Base-by-base conservation (phyloP, 495 filamentous ascomycete species). In the Hyaloscypha hepaticicola region DNA sequence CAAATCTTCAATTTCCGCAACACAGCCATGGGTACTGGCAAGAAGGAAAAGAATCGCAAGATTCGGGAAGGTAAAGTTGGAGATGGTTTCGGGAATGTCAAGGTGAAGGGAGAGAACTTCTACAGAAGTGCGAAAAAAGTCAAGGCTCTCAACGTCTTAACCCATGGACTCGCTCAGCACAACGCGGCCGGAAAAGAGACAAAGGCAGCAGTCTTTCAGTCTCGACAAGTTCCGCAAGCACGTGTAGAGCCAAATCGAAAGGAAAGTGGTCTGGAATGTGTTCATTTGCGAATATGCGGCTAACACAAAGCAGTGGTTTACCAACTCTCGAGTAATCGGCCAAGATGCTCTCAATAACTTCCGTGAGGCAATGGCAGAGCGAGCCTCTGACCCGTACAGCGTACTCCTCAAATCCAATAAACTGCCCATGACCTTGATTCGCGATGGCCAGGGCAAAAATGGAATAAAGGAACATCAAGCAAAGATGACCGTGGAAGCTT, bases 331-430 rank as follows among this genome's bases (percentile, higher is more conserved):
- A 71, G 84, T 87, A 58, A 85, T 87, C 70, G 79, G 80, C 14
- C 87, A 89, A 66, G 86, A 89, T 57, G 88, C 89, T 25, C 80
- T 95, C 65, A 83, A 79, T 27, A 87, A 88, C 1, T 99, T 99
- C 77, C 87, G 96, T 53, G 91, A 96, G 64, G 96, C 95, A 16
- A 93, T 98, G 74, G 91, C 90, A 11, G 93, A 93, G 76, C 88
- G 91, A 76, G 87, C 90, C 24, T 87, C 88, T 24, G 94, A 99
- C 73, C 96, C 96, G 1, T 96, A 97, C 77, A 85, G 89, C 60
- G 93, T 96, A 53, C 85, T 98, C 11, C 78, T 99, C 33, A 97
- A 96, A 79, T 88, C 88, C 56, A 98, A 98, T 76, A 98, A 98
- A 77, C 78, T 96, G 45, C 91, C 92, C 24, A 91, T 96, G 91